phyloP scores from a whole-genome alignment of 331 rosid species.

The Arachis monticola region DNA sequence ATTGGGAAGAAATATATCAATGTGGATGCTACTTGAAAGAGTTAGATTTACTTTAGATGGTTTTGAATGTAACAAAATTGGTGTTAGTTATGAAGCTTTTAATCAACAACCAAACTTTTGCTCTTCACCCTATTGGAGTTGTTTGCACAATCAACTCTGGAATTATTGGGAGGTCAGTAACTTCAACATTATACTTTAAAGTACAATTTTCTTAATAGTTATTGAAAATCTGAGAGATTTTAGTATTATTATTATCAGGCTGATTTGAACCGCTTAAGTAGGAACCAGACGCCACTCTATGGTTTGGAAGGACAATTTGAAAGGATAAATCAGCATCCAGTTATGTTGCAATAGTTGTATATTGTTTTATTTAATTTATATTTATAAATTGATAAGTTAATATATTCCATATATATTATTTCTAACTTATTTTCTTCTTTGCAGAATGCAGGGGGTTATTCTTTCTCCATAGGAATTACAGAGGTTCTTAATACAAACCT shows the following conservation, averaged over 20 bases:
- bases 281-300: slow-evolving; percentile 81
- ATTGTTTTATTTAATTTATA: slow-evolving; percentile 2
- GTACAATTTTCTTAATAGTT: slow-evolving; percentile 10
- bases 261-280: slow-evolving; percentile 67
- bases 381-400: not conserved
- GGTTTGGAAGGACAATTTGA: slow-evolving; percentile 90
- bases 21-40: slow-evolving; percentile 98
- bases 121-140: slow-evolving; percentile 87
- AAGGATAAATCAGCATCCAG: slow-evolving; percentile 98
- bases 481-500: slow-evolving; percentile 94
- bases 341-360: slow-evolving; percentile 52
- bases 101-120: slow-evolving; percentile 89
- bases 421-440: slow-evolving; percentile 35
- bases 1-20: slow-evolving; percentile 74
- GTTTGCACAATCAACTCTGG: slow-evolving; percentile 93
- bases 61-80: slow-evolving; percentile 89
- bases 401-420: slow-evolving; percentile 27
- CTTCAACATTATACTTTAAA: not conserved
- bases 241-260: slow-evolving; percentile 61
- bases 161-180: slow-evolving; percentile 78
- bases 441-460: slow-evolving; percentile 87
- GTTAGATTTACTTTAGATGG: slow-evolving; percentile 91
- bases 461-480: slow-evolving; percentile 87
- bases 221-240: slow-evolving; percentile 31
- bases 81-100: slow-evolving; percentile 86